Conservation (phyloP, 148 eudicot species). For the Rhododendron ferrugineum region DNA sequence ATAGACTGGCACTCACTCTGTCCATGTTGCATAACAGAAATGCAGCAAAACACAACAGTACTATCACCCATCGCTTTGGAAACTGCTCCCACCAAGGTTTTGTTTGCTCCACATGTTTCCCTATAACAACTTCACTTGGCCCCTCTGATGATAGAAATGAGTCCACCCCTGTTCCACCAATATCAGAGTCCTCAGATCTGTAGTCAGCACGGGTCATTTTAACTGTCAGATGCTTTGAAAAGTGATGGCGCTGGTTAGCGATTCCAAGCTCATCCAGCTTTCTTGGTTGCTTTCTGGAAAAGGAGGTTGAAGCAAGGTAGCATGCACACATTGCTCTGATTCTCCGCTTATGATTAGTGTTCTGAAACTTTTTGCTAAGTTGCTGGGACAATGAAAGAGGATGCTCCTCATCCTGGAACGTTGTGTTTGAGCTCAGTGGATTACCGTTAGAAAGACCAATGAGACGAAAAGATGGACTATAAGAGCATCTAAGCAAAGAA, state of each 20-base stretch:
- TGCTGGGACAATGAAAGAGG: conserved; percentile 18
- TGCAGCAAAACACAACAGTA: conserved; percentile 65
- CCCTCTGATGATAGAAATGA: conserved; percentile 53
- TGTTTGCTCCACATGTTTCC: conserved; percentile 30
- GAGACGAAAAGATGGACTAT: conserved; percentile 27
- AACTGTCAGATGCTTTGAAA: conserved; percentile 26
- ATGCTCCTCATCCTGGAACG: conserved; percentile 15
- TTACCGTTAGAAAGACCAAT: conserved; percentile 25
- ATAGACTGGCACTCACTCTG: conserved; percentile 55
- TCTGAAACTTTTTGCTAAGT: conserved; percentile 22
- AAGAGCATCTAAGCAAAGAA: conserved; percentile 34
- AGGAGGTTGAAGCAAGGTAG: conserved; percentile 29
- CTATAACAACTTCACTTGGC: conserved; percentile 43
- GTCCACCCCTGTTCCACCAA: conserved; percentile 46
- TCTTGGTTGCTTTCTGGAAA: conserved; percentile 32
- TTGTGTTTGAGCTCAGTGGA: conserved; percentile 18
- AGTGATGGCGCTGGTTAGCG: conserved; percentile 16
- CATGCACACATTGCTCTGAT: conserved; percentile 33
- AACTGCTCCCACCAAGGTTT: conserved; percentile 54
- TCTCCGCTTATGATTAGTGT: conserved; percentile 24
- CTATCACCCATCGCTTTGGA: conserved; percentile 91
- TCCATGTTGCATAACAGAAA: conserved; percentile 98
- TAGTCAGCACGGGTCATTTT: conserved; percentile 49
- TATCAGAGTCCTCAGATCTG: conserved; percentile 80
- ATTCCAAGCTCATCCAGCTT: conserved; percentile 33